Base-by-base conservation (phyloP, 371 early-diverging fungal genomes). In the Mortierella polycephala region DNA sequence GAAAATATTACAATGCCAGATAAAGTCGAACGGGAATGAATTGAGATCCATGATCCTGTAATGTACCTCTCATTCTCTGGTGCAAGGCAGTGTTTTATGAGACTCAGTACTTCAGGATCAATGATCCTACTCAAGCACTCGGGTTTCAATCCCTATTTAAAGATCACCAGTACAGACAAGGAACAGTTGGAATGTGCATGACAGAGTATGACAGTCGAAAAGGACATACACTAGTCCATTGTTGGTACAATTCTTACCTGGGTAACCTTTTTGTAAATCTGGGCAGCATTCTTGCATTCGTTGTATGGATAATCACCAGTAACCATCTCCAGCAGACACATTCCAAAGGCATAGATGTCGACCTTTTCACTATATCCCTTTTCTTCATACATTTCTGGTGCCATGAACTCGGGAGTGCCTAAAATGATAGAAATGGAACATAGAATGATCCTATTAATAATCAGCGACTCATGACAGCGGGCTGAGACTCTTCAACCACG, bases 321-420 rank as follows among this genome's bases (percentile, higher is more conserved):
- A 20, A 90, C 90, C 91, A 96, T 96, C 81, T 97, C 96, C 50
- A 96, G 81, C 1, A 96, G 82, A 67, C 92, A 92, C 96, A 97
- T 94, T 49, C 97, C 97, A 87, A 96, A 96, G n/a, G 97, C 95
- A 84, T 96, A 97, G 46, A 97, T 93, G 77, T 95, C 96, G 40
- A 94, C 96, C 69, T 92, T 93, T 84, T 95, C 96, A 72, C 86
- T 91, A 83, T 97, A 96, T 45, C 92, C 91, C 56, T 92, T 89
- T 79, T 95, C 95, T 67, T 94, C 92, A 79, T 97, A 96, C 86
- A 96, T 91, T 81, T 96, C 96, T 10, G 96, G 96, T 40, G 94
- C 96, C 95, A 96, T 95, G 71, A 95, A 97, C 71, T 96, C 95
- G 8, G 96, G 96, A 0, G 96, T 96, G 21, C 93, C 92, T 71